phyloP scores from a whole-genome alignment of 257 asterid genomes.

The Solanum ahanhuiri region DNA sequence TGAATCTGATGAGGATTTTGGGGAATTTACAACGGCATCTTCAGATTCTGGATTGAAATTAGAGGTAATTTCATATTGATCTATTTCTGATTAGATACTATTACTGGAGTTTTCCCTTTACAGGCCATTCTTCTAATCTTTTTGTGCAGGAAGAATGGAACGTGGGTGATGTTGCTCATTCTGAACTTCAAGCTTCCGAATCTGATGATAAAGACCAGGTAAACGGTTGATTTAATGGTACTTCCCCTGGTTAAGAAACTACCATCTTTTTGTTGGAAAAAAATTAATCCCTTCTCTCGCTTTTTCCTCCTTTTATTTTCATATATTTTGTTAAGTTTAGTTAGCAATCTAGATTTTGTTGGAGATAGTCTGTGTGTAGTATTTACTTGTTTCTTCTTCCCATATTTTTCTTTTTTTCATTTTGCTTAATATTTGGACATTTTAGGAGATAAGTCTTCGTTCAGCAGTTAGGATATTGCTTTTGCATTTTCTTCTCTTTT shows the following conservation, averaged over 20 bases:
- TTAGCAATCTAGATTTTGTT: not conserved
- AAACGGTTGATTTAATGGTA: not conserved
- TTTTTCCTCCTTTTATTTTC: not conserved
- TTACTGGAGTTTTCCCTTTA: not conserved
- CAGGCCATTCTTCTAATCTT: not conserved
- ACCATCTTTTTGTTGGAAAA: not conserved
- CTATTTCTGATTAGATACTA: not conserved
- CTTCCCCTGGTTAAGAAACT: not conserved
- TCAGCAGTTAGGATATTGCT: not conserved
- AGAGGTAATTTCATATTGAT: conserved; percentile 17
- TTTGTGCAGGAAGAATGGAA: conserved; percentile 24
- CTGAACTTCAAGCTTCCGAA: conserved; percentile 7
- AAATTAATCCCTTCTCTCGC: not conserved
- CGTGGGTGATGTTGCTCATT: conserved; percentile 5
- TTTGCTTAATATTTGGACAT: not conserved
- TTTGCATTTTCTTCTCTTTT: not conserved
- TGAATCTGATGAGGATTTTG: conserved; percentile 55
- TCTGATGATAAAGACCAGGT: conserved; percentile 18
- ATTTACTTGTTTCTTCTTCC: not conserved
- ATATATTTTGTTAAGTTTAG: not conserved
- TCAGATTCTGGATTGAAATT: conserved; percentile 28
- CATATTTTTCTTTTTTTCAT: not conserved
- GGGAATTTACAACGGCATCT: conserved; percentile 51
- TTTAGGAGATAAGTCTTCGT: not conserved
- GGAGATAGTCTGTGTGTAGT: not conserved